Base-by-base conservation (phyloP, 495 filamentous ascomycete genomes). In the Tetracladium setigerum region DNA sequence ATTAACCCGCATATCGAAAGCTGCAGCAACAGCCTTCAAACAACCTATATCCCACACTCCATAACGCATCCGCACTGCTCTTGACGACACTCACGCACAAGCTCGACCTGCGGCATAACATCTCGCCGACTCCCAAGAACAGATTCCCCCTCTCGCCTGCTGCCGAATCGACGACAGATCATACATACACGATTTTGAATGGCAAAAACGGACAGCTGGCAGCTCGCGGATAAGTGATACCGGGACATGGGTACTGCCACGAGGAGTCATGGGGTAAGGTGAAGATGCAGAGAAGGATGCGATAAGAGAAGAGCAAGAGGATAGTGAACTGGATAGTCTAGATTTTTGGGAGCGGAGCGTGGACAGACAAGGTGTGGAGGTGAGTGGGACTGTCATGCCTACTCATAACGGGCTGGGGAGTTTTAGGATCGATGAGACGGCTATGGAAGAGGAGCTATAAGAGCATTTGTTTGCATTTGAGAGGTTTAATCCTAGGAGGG, bases 111-210 rank as follows among this genome's bases (percentile, higher is more conserved):
- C 56, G 34, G 61, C 59, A 30, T 62, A 61, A 43, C 54, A 61
- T 24, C 58, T 72, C 31, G 78, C 83, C 56, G 83, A 94, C 42
- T 78, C 87, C 3, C 81, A 88, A 58, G 89, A 94, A 77, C 95
- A 91, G 91, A 81, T 96, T 36, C n/a, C 78, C 95, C 53, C 95
- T 96, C 67, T 87, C 88, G 6, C 88, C 89, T 2, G 69, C 75
- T 18, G 78, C 79, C 24, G 68, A 76, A 34, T 77, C 79, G 7
- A 70, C 67, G 22, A 77, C 75, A 37, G 73, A 77, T 22, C 73
- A 73, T 16, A 84, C 82, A 0, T 79, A 82, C 55, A 75, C 83
- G n/a, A 81, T 77, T 46, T 87, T 84, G 19, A 81, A 83, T 12
- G 80, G 81, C 32, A 75, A 73, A 46, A 84, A n/a, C 72, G 69